phyloP scores from a whole-genome alignment of 2,329 filamentous ascomycete genomes.

The Aspergillus versicolor region DNA sequence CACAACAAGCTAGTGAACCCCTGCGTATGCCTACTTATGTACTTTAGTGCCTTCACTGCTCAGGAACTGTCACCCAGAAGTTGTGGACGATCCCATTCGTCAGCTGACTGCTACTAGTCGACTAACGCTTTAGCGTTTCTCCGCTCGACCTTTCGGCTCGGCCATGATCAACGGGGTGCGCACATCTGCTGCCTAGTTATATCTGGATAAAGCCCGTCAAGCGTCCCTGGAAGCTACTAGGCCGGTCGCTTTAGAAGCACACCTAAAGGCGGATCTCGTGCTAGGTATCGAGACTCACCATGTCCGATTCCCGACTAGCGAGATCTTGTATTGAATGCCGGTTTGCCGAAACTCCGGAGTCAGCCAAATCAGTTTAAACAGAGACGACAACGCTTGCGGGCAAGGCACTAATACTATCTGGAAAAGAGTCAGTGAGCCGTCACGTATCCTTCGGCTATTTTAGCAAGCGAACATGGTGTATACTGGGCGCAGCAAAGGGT shows the following conservation, averaged over 20 bases:
- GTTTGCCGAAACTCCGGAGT: background rate
- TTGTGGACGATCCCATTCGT: slow-evolving; percentile 4
- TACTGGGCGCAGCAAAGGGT: slow-evolving; percentile 40
- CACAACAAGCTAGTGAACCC: background rate
- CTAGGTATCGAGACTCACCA: slow-evolving; percentile 7
- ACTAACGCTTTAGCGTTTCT: background rate
- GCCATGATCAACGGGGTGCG: background rate
- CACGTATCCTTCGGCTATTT: background rate
- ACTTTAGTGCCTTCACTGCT: background rate
- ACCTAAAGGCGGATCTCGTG: background rate
- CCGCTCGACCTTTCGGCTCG: slow-evolving; percentile 7
- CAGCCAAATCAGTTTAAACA: background rate
- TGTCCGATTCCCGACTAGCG: slow-evolving; percentile 14
- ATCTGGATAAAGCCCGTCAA: background rate
- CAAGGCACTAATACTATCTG: background rate
- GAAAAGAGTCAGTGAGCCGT: background rate
- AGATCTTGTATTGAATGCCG: slow-evolving; percentile 4
- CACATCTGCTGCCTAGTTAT: background rate
- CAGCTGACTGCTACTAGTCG: slow-evolving; percentile 3
- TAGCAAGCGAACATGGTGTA: slow-evolving; percentile 37
- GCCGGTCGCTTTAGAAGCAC: background rate
- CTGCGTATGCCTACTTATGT: background rate
- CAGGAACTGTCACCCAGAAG: background rate
- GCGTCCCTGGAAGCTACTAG: background rate
- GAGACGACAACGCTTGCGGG: background rate